phyloP scores from a whole-genome alignment of 2,329 filamentous ascomycete species.

The Diaporthe australafricana region DNA sequence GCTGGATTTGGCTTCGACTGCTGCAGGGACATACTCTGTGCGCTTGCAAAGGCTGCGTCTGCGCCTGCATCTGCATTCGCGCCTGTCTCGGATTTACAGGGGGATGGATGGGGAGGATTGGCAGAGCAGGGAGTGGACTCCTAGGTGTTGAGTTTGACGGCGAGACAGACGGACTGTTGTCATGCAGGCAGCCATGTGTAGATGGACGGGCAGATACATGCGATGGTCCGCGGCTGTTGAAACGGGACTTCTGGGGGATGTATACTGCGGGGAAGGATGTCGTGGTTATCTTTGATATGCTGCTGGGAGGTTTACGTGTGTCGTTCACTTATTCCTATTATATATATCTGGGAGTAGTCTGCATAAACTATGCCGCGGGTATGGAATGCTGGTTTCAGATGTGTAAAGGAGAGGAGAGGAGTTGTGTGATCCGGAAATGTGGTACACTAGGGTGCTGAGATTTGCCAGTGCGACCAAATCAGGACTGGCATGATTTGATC shows the following conservation, averaged over 20 bases:
- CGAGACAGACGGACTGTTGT: neutral
- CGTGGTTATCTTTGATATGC: no score
- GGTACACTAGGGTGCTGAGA: conserved; percentile 21
- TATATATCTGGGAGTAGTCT: neutral
- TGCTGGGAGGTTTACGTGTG: neutral
- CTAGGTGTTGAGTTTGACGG: neutral
- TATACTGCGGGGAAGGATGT: neutral
- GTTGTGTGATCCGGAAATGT: conserved; percentile 9
- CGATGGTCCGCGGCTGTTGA: conserved; percentile 19
- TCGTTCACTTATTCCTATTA: neutral
- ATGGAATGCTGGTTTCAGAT: conserved; percentile 19
- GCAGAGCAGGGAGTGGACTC: neutral
- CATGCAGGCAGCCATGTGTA: neutral
- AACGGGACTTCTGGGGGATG: conserved; percentile 13
- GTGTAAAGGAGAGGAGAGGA: neutral
- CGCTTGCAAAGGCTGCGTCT: conserved; percentile 1
- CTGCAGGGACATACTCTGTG: neutral
- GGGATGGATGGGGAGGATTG: neutral
- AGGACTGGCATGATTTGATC: neutral
- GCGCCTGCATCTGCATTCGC: conserved; percentile 11
- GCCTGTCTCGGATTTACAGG: conserved; percentile 6
- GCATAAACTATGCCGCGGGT: conserved; percentile 1
- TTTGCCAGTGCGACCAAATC: conserved; percentile 8
- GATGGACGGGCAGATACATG: conserved; percentile 4
- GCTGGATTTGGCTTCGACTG: neutral